Base-by-base conservation (phyloP, 345 rosid species). In the Geranium rotundifolium region DNA sequence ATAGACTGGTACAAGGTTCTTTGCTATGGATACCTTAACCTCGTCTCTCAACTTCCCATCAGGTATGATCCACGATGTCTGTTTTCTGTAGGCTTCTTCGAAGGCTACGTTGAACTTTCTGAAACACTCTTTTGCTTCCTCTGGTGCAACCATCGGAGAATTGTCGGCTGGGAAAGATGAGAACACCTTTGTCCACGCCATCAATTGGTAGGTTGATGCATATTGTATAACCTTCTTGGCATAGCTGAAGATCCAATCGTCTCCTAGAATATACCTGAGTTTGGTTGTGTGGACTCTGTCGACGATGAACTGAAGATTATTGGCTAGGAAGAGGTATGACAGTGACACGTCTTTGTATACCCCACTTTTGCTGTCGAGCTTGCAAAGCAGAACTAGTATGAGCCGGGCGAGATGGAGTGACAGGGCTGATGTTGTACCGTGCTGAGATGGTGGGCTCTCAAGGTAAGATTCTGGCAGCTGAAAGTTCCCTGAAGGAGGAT, bases 271-370 rank as follows among this genome's bases (percentile, higher is more conserved):
- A 30, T 63, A 7, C 23, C 59, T 29, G 15, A 69, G 63, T 19
- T 30, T 49, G 57, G 72, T 18, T 10, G 8, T 19, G 17, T 4
- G 17, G 29, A 63, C 67, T 54, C n/a, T 63, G 34, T 14, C n/a
- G 54, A 69, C 29, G 20, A 69, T 52, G 67, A 57, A 63, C 55
- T 20, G 72, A 18, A 69, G 72, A 17, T 69, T 69, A 54, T 69
- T 69, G 39, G 67, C 67, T 19, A 69, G 59, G 67, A 69, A 69
- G 23, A 63, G 67, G 63, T 58, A 31, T 4, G 67, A 69, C 7
- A 50, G 59, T 5, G 72, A 59, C 19, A 57, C 72, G 67, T 69
- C 67, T n/a, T 57, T 63, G 72, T 29, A 69, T 20, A 59, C 59
- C 58, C 59, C 12, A 67, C 72, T 58, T 49, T 63, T 16, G 23